Conservation (phyloP, 2,329 filamentous ascomycete genomes). For the Botryotinia narcissicola region DNA sequence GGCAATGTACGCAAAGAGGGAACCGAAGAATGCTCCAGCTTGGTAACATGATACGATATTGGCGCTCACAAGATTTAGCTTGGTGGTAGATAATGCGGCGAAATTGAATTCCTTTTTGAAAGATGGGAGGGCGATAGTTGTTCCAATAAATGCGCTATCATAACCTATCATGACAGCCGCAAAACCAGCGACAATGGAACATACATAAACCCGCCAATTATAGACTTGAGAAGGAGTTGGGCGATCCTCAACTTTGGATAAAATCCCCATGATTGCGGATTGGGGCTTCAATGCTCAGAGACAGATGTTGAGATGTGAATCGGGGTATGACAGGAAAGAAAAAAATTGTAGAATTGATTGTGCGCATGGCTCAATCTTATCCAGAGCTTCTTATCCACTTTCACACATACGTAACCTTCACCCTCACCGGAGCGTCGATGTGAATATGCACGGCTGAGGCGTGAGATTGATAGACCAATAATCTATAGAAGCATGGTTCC, state of each 20-base stretch:
- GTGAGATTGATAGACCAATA: neutral
- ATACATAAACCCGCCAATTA: slow-evolving; percentile 29
- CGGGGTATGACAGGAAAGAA: neutral
- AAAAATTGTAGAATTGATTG: neutral
- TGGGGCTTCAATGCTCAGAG: neutral
- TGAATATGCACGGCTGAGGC: neutral
- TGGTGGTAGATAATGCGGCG: slow-evolving; percentile 23
- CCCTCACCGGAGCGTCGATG: neutral
- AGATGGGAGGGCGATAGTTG: slow-evolving; percentile 31
- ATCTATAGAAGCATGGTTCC: neutral
- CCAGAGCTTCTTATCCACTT: neutral
- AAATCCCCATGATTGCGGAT: slow-evolving; percentile 26
- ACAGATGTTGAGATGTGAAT: neutral
- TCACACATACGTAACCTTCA: neutral
- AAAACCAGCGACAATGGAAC: slow-evolving; percentile 27
- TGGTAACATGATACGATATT: slow-evolving; percentile 34
- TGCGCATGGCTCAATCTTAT: neutral
- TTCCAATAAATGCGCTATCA: slow-evolving; percentile 32
- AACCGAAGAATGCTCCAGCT: slow-evolving; percentile 31
- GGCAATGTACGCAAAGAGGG: neutral
- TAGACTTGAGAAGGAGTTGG: slow-evolving; percentile 32
- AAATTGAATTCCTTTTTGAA: slow-evolving; percentile 31
- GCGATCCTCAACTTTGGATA: slow-evolving; percentile 31
- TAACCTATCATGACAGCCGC: slow-evolving; percentile 33
- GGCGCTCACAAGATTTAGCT: slow-evolving; percentile 28